A percentile compares a stretch with the other conserved stretches of the same genome.
Evolutionary conservation across 495 filamentous ascomycete species (phyloP).

Genomic region (Aspergillus cavernicola): DNA sequence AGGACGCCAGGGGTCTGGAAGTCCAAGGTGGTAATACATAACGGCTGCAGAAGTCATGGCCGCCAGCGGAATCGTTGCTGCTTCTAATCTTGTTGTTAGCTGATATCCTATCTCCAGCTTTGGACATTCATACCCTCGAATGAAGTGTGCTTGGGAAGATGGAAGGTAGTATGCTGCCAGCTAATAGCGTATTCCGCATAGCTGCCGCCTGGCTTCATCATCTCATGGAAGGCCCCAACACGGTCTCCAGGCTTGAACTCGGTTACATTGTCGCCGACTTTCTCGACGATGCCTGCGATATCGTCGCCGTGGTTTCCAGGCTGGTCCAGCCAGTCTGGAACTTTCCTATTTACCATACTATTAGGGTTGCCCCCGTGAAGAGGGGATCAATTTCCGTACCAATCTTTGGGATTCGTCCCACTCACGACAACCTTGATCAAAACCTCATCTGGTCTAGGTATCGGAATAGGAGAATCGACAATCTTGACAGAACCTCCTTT

Average conservation of each 20-base stretch:
- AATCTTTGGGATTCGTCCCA: slow-evolving; percentile 77
- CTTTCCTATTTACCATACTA: neutral
- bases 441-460: slow-evolving; percentile 58
- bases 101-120: neutral
- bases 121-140: slow-evolving; percentile 49
- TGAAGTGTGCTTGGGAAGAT: slow-evolving; percentile 55
- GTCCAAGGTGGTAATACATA: slow-evolving; percentile 52
- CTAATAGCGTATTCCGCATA: slow-evolving; percentile 70
- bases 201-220: slow-evolving; percentile 49
- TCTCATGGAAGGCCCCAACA: slow-evolving; percentile 69
- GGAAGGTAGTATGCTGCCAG: slow-evolving; percentile 64
- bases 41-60: slow-evolving; percentile 66
- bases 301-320: slow-evolving; percentile 62
- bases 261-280: slow-evolving; percentile 54
- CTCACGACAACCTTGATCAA: slow-evolving; percentile 67
- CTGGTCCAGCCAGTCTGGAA: slow-evolving; percentile 1
- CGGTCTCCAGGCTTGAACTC: slow-evolving; percentile 52
- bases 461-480: slow-evolving; percentile 43
- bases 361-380: no score
- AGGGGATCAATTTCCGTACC: no score
- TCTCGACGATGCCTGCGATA: slow-evolving; percentile 62
- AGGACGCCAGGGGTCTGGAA: slow-evolving; percentile 59
- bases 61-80: slow-evolving; percentile 64
- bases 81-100: slow-evolving; percentile 38
- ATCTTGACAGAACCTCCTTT: slow-evolving; percentile 11